These are phyloP conservation scores for Picea abies DNA, from an alignment of 83 land plant genomes.

Conservation along the genomic window DNA sequence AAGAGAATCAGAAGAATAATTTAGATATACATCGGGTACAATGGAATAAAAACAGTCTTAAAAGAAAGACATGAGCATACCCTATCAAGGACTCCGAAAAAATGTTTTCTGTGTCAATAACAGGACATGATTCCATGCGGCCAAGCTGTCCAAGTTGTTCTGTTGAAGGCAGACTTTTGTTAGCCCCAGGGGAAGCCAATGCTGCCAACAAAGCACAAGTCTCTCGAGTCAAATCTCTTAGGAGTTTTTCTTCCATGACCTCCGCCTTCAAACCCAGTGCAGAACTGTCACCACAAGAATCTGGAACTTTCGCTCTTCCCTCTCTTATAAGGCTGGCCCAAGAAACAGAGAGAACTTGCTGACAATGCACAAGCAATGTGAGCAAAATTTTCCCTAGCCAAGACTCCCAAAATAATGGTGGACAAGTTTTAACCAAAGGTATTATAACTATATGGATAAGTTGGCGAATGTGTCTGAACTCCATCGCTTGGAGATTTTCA, in stretches of 20 bases:
- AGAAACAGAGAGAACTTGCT: conserved; percentile 63
- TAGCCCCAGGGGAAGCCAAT: conserved; percentile 70
- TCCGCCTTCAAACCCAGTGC: conserved; percentile 73
- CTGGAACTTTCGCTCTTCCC: conserved; percentile 77
- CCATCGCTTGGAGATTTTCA: conserved; percentile 90
- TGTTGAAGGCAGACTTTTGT: conserved; percentile 55
- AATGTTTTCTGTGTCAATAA: conserved; percentile 46
- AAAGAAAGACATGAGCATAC: conserved; percentile 30
- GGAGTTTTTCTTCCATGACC: conserved; percentile 88
- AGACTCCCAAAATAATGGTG: conserved; percentile 58
- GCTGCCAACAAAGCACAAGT: conserved; percentile 73
- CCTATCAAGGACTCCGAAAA: conserved; percentile 61
- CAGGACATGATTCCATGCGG: conserved; percentile 32
- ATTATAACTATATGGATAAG: conserved; percentile 75
- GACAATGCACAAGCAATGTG: conserved; percentile 63
- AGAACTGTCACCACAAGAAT: conserved; percentile 33
- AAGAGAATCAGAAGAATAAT: background rate
- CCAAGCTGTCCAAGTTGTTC: conserved; percentile 56
- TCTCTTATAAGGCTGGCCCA: conserved; percentile 72
- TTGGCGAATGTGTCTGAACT: conserved; percentile 85
- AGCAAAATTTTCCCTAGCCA: conserved; percentile 83
- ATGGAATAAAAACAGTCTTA: background rate
- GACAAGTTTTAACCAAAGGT: conserved; percentile 84
- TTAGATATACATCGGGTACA: background rate
- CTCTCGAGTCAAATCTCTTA: no score